A percentile compares a stretch with the other conserved stretches of the same genome.
Evolutionary conservation across 495 filamentous ascomycete species (phyloP).

Genomic region (Neurospora tetrasperma): DNA sequence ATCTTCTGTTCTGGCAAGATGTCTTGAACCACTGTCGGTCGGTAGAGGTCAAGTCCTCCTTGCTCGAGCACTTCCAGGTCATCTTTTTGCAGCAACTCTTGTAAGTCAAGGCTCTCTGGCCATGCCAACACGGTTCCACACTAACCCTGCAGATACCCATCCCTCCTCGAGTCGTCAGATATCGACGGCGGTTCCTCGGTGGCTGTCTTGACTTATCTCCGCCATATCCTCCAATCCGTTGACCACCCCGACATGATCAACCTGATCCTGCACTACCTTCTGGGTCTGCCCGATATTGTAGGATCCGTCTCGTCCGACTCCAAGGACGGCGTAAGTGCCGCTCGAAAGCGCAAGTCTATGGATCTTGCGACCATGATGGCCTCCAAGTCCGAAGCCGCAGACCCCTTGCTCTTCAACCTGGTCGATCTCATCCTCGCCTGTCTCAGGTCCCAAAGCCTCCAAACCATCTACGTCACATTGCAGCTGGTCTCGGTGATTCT

Average conservation of each 20-base stretch:
- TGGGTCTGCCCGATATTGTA: conserved; percentile 56
- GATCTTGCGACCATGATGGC: conserved; percentile 71
- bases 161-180: conserved; percentile 90
- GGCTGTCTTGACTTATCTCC: conserved; percentile 87
- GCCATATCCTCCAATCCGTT: conserved; percentile 78
- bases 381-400: conserved; percentile 55
- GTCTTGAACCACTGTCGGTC: conserved; percentile 92
- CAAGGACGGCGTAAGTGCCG: conserved; percentile 40
- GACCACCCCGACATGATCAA: conserved; percentile 89
- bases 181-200: conserved; percentile 93
- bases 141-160: conserved; percentile 63
- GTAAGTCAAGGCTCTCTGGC: conserved; percentile 38
- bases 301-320: conserved; percentile 16
- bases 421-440: conserved; percentile 83
- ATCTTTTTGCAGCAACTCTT: conserved; percentile 91
- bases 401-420: conserved; percentile 83
- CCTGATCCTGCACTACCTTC: conserved; percentile 84
- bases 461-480: conserved; percentile 81
- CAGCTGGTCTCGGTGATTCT: conserved; percentile 76
- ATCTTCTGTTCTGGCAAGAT: conserved; percentile 96
- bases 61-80: conserved; percentile 95
- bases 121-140: neutral
- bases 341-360: conserved; percentile 77
- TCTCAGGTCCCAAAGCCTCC: conserved; percentile 71
- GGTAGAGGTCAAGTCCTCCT: conserved; percentile 76